A percentile compares a stretch with the other conserved stretches of the same genome.
phyloP scores from a whole-genome alignment of 2,329 filamentous ascomycete genomes.

The Ceratocystis eucalypticola region DNA sequence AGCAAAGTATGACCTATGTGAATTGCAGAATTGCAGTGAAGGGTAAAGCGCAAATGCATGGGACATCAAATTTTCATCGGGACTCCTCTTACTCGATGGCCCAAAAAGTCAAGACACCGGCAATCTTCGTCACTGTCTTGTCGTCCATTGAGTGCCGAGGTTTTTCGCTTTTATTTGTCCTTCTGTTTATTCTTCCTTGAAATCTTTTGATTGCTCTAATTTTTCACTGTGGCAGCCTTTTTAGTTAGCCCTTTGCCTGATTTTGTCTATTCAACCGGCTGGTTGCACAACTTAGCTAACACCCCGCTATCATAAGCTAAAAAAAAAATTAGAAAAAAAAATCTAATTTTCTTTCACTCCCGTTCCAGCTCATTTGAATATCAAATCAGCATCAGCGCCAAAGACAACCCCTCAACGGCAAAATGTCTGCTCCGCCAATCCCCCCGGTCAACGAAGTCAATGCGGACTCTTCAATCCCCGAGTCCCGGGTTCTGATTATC shows the following conservation, averaged over 20 bases:
- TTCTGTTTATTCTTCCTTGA: conserved; percentile 4
- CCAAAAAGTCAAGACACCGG: neutral
- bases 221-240: neutral
- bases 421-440: conserved; percentile 17
- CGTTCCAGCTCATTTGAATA: neutral
- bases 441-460: conserved; percentile 18
- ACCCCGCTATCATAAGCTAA: neutral
- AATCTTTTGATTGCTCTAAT: neutral
- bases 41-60: conserved; percentile 15
- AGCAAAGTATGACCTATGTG: conserved; percentile 7
- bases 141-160: neutral
- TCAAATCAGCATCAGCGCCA: neutral
- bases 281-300: neutral
- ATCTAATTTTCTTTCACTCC: neutral
- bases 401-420: neutral
- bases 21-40: conserved; percentile 13
- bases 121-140: neutral
- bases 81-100: neutral
- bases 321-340: neutral
- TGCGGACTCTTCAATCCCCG: conserved; percentile 36
- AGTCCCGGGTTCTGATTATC: conserved; percentile 75
- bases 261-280: neutral
- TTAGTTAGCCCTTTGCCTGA: neutral
- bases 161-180: conserved; percentile 1
- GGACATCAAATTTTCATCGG: conserved; percentile 9